Conservation (phyloP, 345 rosid species). For the Arabis alpina region DNA sequence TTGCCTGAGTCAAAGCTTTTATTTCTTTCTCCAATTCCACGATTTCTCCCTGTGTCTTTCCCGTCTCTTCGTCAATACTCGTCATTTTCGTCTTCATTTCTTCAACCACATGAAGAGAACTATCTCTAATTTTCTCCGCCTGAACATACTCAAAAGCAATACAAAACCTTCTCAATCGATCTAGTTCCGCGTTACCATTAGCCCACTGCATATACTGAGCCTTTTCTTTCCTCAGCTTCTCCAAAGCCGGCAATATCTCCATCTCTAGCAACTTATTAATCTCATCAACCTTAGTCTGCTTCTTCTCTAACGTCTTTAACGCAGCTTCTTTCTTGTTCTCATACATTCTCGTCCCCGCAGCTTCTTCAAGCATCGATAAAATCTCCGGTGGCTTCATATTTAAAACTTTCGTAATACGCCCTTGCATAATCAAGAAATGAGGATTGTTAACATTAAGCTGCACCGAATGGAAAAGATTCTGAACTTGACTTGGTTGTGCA, state of each 20-base stretch:
- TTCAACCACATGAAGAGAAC: constrained; percentile 16
- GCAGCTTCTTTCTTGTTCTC: constrained; percentile 95
- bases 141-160: constrained; percentile 36
- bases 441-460: constrained; percentile 98
- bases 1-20: constrained; percentile 67
- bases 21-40: constrained; percentile 67
- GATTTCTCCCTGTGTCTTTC: constrained; percentile 49
- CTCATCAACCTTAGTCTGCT: constrained; percentile 95
- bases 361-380: constrained; percentile 98
- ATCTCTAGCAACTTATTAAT: constrained; percentile 88
- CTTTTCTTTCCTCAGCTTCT: constrained; percentile 88
- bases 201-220: constrained; percentile 98
- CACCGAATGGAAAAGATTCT: constrained; percentile 95
- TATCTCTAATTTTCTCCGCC: constrained; percentile 29
- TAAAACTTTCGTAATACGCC: constrained; percentile 96
- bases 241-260: constrained; percentile 91
- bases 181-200: constrained; percentile 52
- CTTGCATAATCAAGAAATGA: constrained; percentile 99
- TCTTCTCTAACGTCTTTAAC: constrained; percentile 88
- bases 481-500: constrained; percentile 45
- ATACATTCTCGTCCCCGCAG: constrained; percentile 98
- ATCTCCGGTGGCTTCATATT: constrained; percentile 99
- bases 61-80: constrained; percentile 61
- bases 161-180: constrained; percentile 23
- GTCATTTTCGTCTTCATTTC: constrained; percentile 57